Base-by-base conservation (phyloP, 208 protist genomes). In the Lotmaria passim region DNA sequence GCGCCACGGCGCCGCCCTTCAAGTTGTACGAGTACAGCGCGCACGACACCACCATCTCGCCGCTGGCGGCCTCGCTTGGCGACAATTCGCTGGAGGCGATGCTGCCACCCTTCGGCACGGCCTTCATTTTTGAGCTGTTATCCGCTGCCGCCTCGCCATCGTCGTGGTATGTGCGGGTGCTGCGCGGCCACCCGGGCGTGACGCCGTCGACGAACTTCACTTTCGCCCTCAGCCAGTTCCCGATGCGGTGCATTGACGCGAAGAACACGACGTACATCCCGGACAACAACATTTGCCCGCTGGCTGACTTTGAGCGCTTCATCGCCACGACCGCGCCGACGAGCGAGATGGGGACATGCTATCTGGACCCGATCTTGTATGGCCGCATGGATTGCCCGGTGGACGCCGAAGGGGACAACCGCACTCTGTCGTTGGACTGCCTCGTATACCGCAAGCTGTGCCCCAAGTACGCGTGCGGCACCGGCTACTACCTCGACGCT, bases 11-110 rank as follows among this genome's bases (percentile, higher is more conserved):
- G n/a, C 66, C 71, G 50, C n/a, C 59, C 43, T 69, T 79, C 78
- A 79, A 78, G 41, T 58, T 93, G 51, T 79, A 83, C 41, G 68
- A 93, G 63, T 93, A 93, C 84, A 93, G 87, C 48, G 80, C 82
- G 10, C 84, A 93, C 73, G 87, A 90, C 80, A 89, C 69, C 38
- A 89, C 84, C 7, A 64, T 93, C 50, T 58, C 74, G 15, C 79
- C 87, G 26, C 69, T 90, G 26, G 69, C 82, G 30, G 67, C 71
- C 10, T 85, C 82, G 4, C 72, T 93, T 4, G 79, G 79, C 34
- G 80, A 86, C 47, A 79, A 48, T 39, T 80, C 76, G 8, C 33
- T 50, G 17, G 66, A 62, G n/a, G 73, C 70, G 30, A 74, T 90
- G 69, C 58, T 85, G n/a, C 87, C 87, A 15, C 87, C 87, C 2